Base-by-base conservation (phyloP, 208 protist genomes). In the Wallacemonas sp. region DNA sequence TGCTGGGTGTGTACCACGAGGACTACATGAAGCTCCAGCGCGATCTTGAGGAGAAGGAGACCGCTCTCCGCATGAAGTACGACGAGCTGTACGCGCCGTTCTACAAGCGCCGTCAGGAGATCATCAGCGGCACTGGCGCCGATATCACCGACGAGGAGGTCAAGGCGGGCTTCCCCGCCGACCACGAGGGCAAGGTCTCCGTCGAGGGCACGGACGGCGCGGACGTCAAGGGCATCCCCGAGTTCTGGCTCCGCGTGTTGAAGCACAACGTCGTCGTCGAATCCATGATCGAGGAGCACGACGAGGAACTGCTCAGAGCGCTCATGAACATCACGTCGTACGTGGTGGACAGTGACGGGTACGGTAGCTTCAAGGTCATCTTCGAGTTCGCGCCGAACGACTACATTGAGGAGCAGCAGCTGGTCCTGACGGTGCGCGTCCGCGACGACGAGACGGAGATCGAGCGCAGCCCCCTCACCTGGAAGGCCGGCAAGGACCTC, bases 331-430 rank as follows among this genome's bases (percentile, higher is more conserved):
- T 96, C 26, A 67, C 57, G 26, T 81, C 78, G 1, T 62, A 72
- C 30, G 65, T 72, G 19, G 76, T 85, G 12, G 63, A 78, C 23
- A 81, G 90, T 1, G 85, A 81, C 2, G 73, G 72, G 8, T 78
- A 78, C 64, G 83, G 78, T 61, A 88, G 80, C 76, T 88, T 90
- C 72, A 36, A 73, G 46, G 77, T 96, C 48, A 74, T 72, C 36
- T 96, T 96, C 72, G 76, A 75, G 47, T 96, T 96, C 68, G 56
- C 72, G 19, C 85, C 90, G n/a, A 96, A 96, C 63, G 73, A 83
- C 43, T 94, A 73, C 68, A 83, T 96, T 46, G 71, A 87, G 61
- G 81, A 92, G 58, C 79, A 90, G 66, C 62, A 68, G 43, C 76
- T 96, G 29, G 81, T 83, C 44, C 62, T 92, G 11, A 76, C 81